A percentile compares a stretch with the other conserved stretches of the same genome.
These are phyloP conservation scores for Vinca minor DNA, from an alignment of 257 asterid species.

Conservation along the genomic window DNA sequence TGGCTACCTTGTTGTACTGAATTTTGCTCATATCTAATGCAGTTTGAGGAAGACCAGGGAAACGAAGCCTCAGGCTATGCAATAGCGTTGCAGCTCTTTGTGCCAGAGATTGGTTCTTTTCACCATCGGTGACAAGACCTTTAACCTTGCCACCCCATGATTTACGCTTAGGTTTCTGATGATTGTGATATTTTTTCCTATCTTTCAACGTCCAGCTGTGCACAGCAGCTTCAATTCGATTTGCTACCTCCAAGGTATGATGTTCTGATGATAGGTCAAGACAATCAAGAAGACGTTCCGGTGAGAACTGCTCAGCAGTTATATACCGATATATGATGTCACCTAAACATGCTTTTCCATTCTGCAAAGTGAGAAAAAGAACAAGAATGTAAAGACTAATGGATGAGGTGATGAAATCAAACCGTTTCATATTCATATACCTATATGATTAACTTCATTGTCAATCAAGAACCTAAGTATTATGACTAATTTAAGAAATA, in stretches of 20 bases:
- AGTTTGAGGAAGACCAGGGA: slow-evolving; percentile 96
- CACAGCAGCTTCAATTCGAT: slow-evolving; percentile 83
- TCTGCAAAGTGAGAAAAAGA: slow-evolving; percentile 45
- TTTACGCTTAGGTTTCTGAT: slow-evolving; percentile 45
- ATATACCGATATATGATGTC: slow-evolving; percentile 75
- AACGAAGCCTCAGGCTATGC: slow-evolving; percentile 63
- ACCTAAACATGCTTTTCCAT: slow-evolving; percentile 77
- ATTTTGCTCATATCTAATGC: slow-evolving; percentile 93
- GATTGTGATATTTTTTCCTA: slow-evolving; percentile 46
- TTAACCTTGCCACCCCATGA: slow-evolving; percentile 87
- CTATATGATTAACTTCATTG: background rate
- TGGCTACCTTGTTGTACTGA: slow-evolving; percentile 79
- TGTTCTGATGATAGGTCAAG: slow-evolving; percentile 89
- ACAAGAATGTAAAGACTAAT: background rate
- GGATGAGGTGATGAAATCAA: background rate
- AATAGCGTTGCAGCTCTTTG: slow-evolving; percentile 74
- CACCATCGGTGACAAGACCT: slow-evolving; percentile 66
- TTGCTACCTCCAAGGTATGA: slow-evolving; percentile 71
- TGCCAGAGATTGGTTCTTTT: slow-evolving; percentile 51
- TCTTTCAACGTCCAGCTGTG: slow-evolving; percentile 80
- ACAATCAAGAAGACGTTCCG: slow-evolving; percentile 80
- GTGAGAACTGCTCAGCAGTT: slow-evolving; percentile 81
- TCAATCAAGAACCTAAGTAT: background rate
- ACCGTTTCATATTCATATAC: background rate
- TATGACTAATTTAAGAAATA: background rate